Evolutionary conservation across 2,329 filamentous ascomycete genomes (phyloP).

Genomic region (Alternaria dauci): DNA sequence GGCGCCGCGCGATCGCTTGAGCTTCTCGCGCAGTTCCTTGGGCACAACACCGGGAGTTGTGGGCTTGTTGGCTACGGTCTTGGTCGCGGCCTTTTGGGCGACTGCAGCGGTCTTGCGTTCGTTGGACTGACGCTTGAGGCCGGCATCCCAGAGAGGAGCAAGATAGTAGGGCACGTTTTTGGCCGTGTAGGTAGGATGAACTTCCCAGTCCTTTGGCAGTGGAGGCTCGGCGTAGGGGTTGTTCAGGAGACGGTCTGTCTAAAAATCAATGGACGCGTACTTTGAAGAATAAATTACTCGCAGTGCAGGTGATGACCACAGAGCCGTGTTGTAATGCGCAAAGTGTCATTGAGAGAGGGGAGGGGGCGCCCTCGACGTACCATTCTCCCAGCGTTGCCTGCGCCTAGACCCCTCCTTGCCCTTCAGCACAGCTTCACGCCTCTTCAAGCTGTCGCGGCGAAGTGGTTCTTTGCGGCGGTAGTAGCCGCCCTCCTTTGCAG

Average conservation of each 20-base stretch:
- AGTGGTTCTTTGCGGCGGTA: slow-evolving; percentile 63
- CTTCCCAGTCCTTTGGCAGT: slow-evolving; percentile 80
- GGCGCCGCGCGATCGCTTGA: slow-evolving; percentile 82
- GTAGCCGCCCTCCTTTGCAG: slow-evolving; percentile 57
- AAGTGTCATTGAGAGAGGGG: slow-evolving; percentile 18
- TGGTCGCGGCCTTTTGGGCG: slow-evolving; percentile 46
- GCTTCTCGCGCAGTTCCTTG: slow-evolving; percentile 78
- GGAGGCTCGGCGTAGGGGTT: slow-evolving; percentile 89
- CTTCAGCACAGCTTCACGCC: slow-evolving; percentile 80
- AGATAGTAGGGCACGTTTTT: slow-evolving; percentile 87
- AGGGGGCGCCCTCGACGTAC: slow-evolving; percentile 56
- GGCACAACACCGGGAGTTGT: slow-evolving; percentile 67
- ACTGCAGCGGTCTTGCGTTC: slow-evolving; percentile 45
- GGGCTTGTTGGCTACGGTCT: slow-evolving; percentile 51
- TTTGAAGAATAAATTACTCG: background rate
- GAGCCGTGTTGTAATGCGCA: slow-evolving; percentile 4
- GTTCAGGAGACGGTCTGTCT: slow-evolving; percentile 78
- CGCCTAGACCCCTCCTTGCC: slow-evolving; percentile 90
- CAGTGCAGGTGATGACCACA: background rate
- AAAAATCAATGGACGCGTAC: slow-evolving; percentile 13
- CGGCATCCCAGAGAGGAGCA: slow-evolving; percentile 82
- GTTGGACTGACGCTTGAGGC: slow-evolving; percentile 57
- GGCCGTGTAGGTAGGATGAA: slow-evolving; percentile 81
- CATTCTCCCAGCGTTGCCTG: slow-evolving; percentile 93
- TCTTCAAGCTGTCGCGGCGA: slow-evolving; percentile 68